phyloP scores from a whole-genome alignment of 1,284 basidiomycete species.

The Blastosporella zonata region DNA sequence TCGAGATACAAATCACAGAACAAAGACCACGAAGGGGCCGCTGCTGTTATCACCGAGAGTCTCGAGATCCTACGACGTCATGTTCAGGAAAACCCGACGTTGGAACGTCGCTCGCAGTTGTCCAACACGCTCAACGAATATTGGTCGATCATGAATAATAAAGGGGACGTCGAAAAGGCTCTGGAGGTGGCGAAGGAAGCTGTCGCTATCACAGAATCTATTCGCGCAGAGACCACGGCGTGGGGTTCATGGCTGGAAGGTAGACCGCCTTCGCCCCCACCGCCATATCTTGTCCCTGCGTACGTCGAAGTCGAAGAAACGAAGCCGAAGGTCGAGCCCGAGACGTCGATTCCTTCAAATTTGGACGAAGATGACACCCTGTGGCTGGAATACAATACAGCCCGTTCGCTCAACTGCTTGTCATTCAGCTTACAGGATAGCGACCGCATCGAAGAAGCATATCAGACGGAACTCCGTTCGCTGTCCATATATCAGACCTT shows the following conservation, averaged over 20 bases:
- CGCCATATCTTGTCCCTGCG: constrained; percentile 1
- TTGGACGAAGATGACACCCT: constrained; percentile 6
- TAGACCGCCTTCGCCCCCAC: neutral
- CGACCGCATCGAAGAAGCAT: constrained; percentile 8
- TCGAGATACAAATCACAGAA: constrained; percentile 10
- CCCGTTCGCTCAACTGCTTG: constrained; percentile 7
- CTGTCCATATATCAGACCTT: constrained; percentile 2
- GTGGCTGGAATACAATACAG: constrained; percentile 14
- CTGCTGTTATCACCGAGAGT: constrained; percentile 6
- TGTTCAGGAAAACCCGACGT: neutral
- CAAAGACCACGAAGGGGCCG: constrained; percentile 3
- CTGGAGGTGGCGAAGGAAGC: constrained; percentile 11
- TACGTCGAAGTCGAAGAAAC: neutral
- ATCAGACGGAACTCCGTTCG: constrained; percentile 6
- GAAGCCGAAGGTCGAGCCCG: neutral
- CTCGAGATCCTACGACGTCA: constrained; percentile 4
- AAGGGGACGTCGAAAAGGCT: constrained; percentile 1
- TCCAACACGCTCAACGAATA: constrained; percentile 9
- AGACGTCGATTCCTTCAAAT: neutral
- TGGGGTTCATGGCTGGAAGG: constrained; percentile 9
- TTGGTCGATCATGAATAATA: constrained; percentile 6
- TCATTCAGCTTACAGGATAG: constrained; percentile 11
- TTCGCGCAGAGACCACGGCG: constrained; percentile 2
- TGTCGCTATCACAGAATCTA: constrained; percentile 4
- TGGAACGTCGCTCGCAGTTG: constrained; percentile 9